Base-by-base conservation (phyloP, 495 filamentous ascomycete genomes). In the Parmelia sp. region DNA sequence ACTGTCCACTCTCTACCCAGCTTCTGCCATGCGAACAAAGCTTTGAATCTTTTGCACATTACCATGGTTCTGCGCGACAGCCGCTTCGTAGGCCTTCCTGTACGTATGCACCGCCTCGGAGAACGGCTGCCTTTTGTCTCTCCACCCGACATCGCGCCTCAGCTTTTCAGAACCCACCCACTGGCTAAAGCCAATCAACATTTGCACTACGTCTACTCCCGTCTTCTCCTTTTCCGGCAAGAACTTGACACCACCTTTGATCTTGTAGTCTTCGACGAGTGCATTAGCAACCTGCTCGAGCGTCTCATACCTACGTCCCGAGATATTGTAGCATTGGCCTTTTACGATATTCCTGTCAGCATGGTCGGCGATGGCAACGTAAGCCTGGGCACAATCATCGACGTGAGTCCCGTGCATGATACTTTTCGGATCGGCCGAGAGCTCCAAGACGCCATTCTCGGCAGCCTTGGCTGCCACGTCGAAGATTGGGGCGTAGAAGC, bases 371-470 rank as follows among this genome's bases (percentile, higher is more conserved):
- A 80, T 67, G 8, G 73, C 69, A 10, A 78, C 65, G 58, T 80
- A 80, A 0, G 74, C 77, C 25, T 77, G 75, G 14, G 68, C 78
- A 56, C 76, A 79, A 66, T 80, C 78, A 64, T 80, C 78, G 35
- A 80, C 65, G 49, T 79, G 78, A 37, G 71, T 68, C 23, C 67
- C 74, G 63, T 79, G 77, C 49, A 77, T 63, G 49, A 79, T 74
- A 4, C 68, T 75, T 35, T 72, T 66, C n/a, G 63, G 65, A 57
- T 77, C 66, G 9, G 68, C 62, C 4, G 70, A 59, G 3, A 78
- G 55, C 37, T 70, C 64, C 21, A 77, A 35, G 1, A 66, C 58
- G 9, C 65, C 61, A 1, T 69, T 47, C 17, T 61, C 62, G 3
- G 66, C 63, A 29, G 40, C 58, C 14, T 69, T 65, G 11, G 65